Conservation (phyloP, 331 rosid species). For the Erythrophleum ivorense region DNA sequence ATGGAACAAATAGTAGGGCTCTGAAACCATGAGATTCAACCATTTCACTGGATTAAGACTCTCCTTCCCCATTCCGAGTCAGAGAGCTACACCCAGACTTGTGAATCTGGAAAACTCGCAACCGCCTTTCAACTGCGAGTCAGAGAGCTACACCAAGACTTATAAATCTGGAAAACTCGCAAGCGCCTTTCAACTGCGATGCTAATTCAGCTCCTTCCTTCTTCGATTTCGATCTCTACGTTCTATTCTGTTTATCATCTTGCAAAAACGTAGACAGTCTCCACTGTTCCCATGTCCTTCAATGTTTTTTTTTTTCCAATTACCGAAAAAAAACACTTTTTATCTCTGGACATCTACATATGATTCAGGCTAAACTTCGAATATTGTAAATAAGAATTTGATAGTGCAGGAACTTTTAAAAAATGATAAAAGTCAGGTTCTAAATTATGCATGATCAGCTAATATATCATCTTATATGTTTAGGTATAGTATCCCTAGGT, state of each 20-base stretch:
- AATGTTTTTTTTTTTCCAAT: background rate
- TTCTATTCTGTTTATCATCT: background rate
- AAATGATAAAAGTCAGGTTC: background rate
- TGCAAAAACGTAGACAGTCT: background rate
- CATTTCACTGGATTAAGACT: slow-evolving; percentile 48
- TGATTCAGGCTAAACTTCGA: background rate
- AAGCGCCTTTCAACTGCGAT: background rate
- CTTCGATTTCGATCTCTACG: background rate
- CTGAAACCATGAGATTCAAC: slow-evolving; percentile 68
- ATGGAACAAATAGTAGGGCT: slow-evolving; percentile 77
- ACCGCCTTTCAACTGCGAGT: background rate
- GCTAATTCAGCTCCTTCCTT: background rate
- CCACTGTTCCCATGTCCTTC: no score
- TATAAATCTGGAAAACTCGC: background rate
- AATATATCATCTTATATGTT: background rate
- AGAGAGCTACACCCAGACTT: background rate
- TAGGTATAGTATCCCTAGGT: no score
- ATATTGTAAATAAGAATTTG: no score
- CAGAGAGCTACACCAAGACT: background rate
- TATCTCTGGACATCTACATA: background rate
- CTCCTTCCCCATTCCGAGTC: slow-evolving; percentile 46
- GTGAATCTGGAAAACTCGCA: background rate
- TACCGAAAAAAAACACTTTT: no score
- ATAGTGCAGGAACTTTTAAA: background rate
- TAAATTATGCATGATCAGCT: background rate